Evolutionary conservation across 257 asterid species (phyloP), one percentile per base, ranked within the genome.

Genomic region (Scutellaria barbata): DNA sequence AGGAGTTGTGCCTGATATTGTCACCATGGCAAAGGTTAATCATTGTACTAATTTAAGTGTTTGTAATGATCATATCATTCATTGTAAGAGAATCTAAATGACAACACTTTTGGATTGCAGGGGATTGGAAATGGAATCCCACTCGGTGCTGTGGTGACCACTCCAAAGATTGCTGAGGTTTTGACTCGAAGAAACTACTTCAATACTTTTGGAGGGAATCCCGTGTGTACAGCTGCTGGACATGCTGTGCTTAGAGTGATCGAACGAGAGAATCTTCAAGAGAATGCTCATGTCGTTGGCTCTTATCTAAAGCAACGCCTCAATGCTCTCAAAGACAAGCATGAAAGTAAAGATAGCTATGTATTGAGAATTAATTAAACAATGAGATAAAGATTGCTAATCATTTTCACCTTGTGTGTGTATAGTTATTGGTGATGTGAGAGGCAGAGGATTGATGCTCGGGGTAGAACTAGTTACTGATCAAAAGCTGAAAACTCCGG

Each of bases 201-300:
- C 85, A 90, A 90, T 77, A 86, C 92, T 4, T 90, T 90, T 12
- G 96, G 95, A 69, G 95, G 96, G 20, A 88, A 90, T 63, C 96
- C 96, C 5, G 92, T 90, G 30, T 83, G 95, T 63, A 83, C 89
- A 3, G 85, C 92, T 2, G 88, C 96, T 17, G 95, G 96, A 37
- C 84, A 76, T 20, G 95, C 95, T 3, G 95, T 88, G 37, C 95
- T 90, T 11, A 16, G 69, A 46, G 95, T 90, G 77, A 85, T 88
- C 35, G 86, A 88, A 72, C 79, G 63, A 53, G 93, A 86, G 71
- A 88, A 82, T 13, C 92, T 90, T 55, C 96, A 90, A 70, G 89
- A 83, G 65, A 90, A 90, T 70, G 95, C 96, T 43, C 86, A 63
- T 52, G 76, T 66, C 0, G 92, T 90, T 8, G 96, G 96, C 1